Evolutionary conservation across 768 basidiomycete genomes (phyloP), one percentile per base, ranked within the genome.

Genomic region (Cytidiella melzeri): DNA sequence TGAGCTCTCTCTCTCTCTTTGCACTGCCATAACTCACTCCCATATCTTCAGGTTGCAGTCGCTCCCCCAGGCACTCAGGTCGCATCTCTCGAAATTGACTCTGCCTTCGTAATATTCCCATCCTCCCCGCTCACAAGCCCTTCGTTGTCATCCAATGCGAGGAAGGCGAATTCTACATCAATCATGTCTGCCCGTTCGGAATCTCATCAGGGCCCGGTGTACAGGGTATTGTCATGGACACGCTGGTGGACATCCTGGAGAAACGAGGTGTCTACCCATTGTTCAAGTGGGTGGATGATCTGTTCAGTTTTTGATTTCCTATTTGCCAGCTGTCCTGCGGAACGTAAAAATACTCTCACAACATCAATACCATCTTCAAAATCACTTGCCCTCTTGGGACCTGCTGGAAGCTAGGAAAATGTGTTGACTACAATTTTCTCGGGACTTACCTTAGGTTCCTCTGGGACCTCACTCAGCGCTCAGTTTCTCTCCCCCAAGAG

Each of bases 201-300:
- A 48, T 63, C 0, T 40, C 66, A 6, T 67, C 66, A 0, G 65
- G 61, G 42, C 61, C 64, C 0, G 66, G 71, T 0, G 57, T 71
- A 0, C 71, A 67, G 41, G 66, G 71, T 0, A 34, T 52, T 0
- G 45, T 73, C 0, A 69, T 69, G 1, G 65, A 72, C 53, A 62
- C 64, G 57, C 45, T 69, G 0, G 57, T 64, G 0, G 63, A 52
- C 0, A 65, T 71, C 13, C 67, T 65, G 52, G 2, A 37, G 6
- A 28, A 45, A 11, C 24, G 27, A 3, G 64, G 66, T 1, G 55
- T 64, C 37, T 34, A 52, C 1, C 50, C 46, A 4, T 48, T 68
- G 10, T 15, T 39, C 19, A 72, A 71, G 48, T 72, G 71, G 70
- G 69, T 71, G 0, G 67, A 72, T 57, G 62, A 72, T 43, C 69